Conservation (phyloP, 2,329 filamentous ascomycete genomes). For the Phoma sp. region DNA sequence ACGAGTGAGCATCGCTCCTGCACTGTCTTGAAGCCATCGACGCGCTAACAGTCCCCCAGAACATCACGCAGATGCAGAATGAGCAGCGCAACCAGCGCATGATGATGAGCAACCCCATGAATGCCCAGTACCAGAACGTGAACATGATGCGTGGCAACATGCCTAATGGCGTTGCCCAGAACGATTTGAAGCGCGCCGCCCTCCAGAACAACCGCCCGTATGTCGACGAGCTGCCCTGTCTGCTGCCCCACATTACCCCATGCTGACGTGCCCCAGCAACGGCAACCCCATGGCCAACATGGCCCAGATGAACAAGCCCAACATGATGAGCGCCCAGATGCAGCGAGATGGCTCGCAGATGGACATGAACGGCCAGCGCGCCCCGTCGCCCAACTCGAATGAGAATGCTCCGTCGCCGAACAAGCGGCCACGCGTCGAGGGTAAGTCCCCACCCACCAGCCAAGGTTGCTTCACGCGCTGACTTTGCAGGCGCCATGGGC, state of each 20-base stretch:
- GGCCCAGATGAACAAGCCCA: constrained; percentile 59
- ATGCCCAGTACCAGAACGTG: constrained; percentile 49
- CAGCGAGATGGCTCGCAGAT: constrained; percentile 85
- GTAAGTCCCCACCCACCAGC: constrained; percentile 47
- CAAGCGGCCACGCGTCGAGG: constrained; percentile 84
- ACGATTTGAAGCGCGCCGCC: constrained; percentile 73
- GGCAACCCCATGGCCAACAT: constrained; percentile 67
- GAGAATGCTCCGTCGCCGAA: constrained; percentile 92
- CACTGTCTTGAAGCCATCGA: not conserved
- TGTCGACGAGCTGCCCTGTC: constrained; percentile 40
- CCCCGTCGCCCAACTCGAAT: constrained; percentile 79
- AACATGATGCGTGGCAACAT: constrained; percentile 71
- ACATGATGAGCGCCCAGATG: constrained; percentile 75
- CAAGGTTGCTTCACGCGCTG: constrained; percentile 53
- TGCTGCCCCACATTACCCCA: not conserved
- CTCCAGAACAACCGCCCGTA: constrained; percentile 81
- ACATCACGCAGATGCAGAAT: constrained; percentile 75
- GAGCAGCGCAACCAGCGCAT: constrained; percentile 70
- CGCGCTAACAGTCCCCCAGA: constrained; percentile 49
- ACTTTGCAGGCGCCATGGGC: constrained; percentile 74
- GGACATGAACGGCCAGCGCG: constrained; percentile 78
- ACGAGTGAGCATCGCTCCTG: constrained; percentile 64
- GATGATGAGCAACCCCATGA: constrained; percentile 67
- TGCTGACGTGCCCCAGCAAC: constrained; percentile 29
- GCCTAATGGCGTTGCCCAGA: constrained; percentile 64